Evolutionary conservation across 441 rosid genomes (phyloP), one percentile per base, ranked within the genome.

Genomic region (Pelargonium citronellum): DNA sequence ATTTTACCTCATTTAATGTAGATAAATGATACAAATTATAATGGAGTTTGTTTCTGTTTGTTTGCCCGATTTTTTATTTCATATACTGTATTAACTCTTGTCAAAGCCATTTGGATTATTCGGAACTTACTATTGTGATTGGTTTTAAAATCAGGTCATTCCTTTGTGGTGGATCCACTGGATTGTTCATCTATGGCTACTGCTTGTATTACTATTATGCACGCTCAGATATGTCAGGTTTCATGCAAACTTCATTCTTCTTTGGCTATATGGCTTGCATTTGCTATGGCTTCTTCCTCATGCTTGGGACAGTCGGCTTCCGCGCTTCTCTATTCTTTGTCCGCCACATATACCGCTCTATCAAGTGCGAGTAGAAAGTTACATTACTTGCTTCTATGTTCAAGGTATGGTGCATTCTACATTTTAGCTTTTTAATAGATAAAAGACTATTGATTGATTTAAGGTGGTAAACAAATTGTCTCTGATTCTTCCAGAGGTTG

Each of bases 171-270:
- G 87, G 87, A 70, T 84, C 85, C 66, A 84, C 87, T 2, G 85
- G 83, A 1, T 17, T 81, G 66, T 83, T 83, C 58, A 81, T 83
- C 61, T 83, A 79, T 22, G 83, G 77, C 13, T 83, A 83, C 63
- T 81, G 85, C 81, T 74, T 81, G 74, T 83, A 83, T 70, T 83
- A 83, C 80, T 82, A 84, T 75, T 67, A 76, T 62, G 85, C 85
- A 6, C 71, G 85, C 4, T 84, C 87, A 1, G 85, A 82, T 55
- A 84, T 84, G 87, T 82, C 87, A 0, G 87, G 87, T 47, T 84
- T 84, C 75, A 80, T 84, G 87, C 87, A 84, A 72, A 83, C 85
- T 20, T 81, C 87, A 5, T 84, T 84, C 77, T 84, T 84, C 83
- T 84, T 84, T 2, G 87, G 87, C 8, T 84, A 84, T 77, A 84